Evolutionary conservation across 73 alveolate genomes (phyloP), one percentile per base, ranked within the genome.

Genomic region (Paramecium primaurelia): DNA sequence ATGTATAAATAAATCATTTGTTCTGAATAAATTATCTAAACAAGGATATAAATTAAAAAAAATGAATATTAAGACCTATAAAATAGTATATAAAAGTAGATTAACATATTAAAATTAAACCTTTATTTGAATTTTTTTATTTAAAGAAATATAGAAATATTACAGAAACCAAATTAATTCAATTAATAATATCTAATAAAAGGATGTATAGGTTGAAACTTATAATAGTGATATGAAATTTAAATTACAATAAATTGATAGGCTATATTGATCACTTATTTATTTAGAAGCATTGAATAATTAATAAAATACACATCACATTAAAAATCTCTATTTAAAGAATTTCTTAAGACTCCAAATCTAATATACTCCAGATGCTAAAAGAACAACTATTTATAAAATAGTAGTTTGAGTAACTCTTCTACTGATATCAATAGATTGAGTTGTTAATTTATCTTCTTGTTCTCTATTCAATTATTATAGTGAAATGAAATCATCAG

Each of bases 321-420:
- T 80, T 47, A 80, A 45, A 18, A 80, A 80, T 47, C 91, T 80
- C 77, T 49, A 45, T 47, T 80, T 80, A 47, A 80, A 80, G 91
- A 80, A 80, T 18, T 47, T 40, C 58, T 42, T 80, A 38, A 80
- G 30, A 47, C 91, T 80, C 71, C 75, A 80, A 45, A 80, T 80
- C 30, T 80, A 47, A 47, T 80, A 80, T 1, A 64, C 91, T 45
- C 91, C 91, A 26, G 91, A 80, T 47, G 58, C 73, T n/a, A 80
- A 11, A 22, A 80, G 58, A 44, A 80, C 91, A 10, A 80, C 20
- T 40, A 80, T 80, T 47, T 80, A 47, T 80, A 80, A 25, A 45
- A 80, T 45, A 7, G 91, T 80, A 14, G 91, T 80, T 42, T 80
- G 75, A 80, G 91, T 80, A 11, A 80, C 91, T 80, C 91, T 42